Percentiles rank a stretch among this genome's conserved stretches.
These are phyloP conservation scores for Xylaria palmicola DNA, from an alignment of 495 filamentous ascomycete genomes.

Conservation along the genomic window DNA sequence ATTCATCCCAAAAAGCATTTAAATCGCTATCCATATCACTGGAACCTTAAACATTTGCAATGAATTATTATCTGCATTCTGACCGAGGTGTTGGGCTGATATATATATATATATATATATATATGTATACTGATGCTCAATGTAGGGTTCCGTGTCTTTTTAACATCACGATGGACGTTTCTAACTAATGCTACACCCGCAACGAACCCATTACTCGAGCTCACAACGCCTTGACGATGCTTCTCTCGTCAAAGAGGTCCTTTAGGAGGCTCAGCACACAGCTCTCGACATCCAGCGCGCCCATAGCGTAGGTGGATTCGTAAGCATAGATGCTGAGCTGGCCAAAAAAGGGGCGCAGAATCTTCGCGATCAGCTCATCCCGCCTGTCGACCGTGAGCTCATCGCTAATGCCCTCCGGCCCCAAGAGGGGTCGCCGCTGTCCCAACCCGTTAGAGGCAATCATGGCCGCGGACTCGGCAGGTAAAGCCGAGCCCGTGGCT, in stretches of 20 bases:
- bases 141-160: background rate
- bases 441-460: slow-evolving; percentile 21
- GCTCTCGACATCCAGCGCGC: slow-evolving; percentile 62
- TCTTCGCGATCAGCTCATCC: slow-evolving; percentile 69
- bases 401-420: slow-evolving; percentile 48
- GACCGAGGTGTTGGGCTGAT: no score
- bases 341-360: slow-evolving; percentile 85
- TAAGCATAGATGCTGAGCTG: slow-evolving; percentile 89
- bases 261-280: slow-evolving; percentile 67
- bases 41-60: no score
- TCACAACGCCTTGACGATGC: slow-evolving; percentile 55
- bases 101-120: no score
- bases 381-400: slow-evolving; percentile 53
- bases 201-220: background rate
- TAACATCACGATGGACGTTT: background rate
- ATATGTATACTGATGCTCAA: no score
- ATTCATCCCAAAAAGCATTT: no score
- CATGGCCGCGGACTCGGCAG: slow-evolving; percentile 32
- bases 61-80: no score
- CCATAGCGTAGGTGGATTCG: slow-evolving; percentile 88
- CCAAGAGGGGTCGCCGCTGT: slow-evolving; percentile 47
- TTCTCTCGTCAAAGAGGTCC: slow-evolving; percentile 82
- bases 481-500: slow-evolving; percentile 14
- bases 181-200: background rate
- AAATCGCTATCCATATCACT: no score